Conservation (phyloP, 2,329 filamentous ascomycete genomes). For the Metarhizium rileyi region DNA sequence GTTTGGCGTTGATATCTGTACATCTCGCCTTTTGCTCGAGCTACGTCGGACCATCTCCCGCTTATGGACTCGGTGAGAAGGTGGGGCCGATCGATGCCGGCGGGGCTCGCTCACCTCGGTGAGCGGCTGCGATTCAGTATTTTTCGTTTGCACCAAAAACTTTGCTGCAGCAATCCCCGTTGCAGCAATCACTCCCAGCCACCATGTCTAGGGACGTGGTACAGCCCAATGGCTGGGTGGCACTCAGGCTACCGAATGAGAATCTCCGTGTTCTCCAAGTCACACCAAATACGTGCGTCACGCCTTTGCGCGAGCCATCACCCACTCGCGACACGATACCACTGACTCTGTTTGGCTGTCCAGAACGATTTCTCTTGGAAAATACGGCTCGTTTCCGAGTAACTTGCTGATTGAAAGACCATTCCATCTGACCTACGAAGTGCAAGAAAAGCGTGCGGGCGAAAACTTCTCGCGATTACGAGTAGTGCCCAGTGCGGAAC, state of each 20-base stretch:
- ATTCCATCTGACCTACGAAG: constrained; percentile 83
- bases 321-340: constrained; percentile 1
- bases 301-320: background rate
- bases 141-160: constrained; percentile 6
- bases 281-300: constrained; percentile 47
- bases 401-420: constrained; percentile 88
- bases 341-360: constrained; percentile 15
- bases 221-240: constrained; percentile 51
- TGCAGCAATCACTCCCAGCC: background rate
- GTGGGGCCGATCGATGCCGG: constrained; percentile 5
- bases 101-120: constrained; percentile 22
- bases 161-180: background rate
- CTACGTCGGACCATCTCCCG: background rate
- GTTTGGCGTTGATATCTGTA: no score
- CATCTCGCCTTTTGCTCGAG: background rate
- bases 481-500: constrained; percentile 68
- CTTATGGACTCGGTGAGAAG: background rate
- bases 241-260: constrained; percentile 49
- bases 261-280: constrained; percentile 47
- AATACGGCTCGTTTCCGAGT: constrained; percentile 83
- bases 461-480: constrained; percentile 61
- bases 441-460: constrained; percentile 59
- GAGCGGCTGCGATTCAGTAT: constrained; percentile 4
- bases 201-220: constrained; percentile 23
- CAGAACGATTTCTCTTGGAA: constrained; percentile 80